Evolutionary conservation across 805 yeast species (phyloP).

Genomic region (Yarrowia divulgata): DNA sequence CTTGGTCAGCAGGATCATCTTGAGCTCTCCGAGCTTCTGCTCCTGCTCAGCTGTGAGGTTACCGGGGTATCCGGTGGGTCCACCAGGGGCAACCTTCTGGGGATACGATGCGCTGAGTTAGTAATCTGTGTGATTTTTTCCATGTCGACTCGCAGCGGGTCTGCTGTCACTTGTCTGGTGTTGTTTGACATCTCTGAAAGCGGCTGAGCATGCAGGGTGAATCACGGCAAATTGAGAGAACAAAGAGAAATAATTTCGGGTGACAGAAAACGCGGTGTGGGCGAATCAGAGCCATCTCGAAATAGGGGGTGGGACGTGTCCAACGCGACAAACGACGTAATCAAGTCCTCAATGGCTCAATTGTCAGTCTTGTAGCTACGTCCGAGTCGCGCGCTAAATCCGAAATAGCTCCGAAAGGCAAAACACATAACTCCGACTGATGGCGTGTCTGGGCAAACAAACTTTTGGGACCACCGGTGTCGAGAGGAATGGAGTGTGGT

Average conservation of each 20-base stretch:
- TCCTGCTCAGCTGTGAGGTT: constrained; percentile 74
- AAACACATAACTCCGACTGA: constrained; percentile 11
- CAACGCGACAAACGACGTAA: background rate
- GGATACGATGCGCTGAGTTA: constrained; percentile 64
- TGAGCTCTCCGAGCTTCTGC: constrained; percentile 63
- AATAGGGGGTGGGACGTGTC: background rate
- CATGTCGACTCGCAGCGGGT: background rate
- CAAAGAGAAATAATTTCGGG: background rate
- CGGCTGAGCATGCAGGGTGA: constrained; percentile 29
- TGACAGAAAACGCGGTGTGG: background rate
- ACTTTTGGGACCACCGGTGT: constrained; percentile 11
- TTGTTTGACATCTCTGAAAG: constrained; percentile 19
- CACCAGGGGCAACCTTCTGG: constrained; percentile 66
- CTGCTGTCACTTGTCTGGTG: background rate
- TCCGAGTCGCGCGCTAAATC: constrained; percentile 13
- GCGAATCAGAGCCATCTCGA: background rate
- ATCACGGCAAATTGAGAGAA: background rate
- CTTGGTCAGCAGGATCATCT: constrained; percentile 61
- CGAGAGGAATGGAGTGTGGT: constrained; percentile 4
- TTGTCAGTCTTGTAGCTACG: background rate
- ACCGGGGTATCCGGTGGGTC: constrained; percentile 82
- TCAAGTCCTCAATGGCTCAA: background rate
- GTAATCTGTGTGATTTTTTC: background rate
- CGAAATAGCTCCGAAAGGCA: constrained; percentile 25
- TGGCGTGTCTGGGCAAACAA: constrained; percentile 14